Evolutionary conservation across 148 eudicot genomes (phyloP), one percentile per base, ranked within the genome.

Genomic region (Cornus kousa): DNA sequence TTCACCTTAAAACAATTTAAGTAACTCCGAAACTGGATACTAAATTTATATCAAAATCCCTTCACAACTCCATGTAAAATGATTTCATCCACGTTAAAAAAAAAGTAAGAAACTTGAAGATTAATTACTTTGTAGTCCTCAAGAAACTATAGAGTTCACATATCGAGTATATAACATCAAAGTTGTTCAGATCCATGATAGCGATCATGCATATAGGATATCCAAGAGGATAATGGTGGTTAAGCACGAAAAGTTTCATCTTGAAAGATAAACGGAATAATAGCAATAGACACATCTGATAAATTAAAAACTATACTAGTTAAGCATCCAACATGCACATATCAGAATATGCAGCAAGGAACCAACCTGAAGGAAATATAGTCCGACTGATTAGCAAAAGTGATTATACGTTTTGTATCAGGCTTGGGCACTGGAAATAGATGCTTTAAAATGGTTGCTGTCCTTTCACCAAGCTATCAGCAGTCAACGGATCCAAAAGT

Each of bases 391-490:
- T 92, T 93, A 55, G 98, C 98, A 74, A 93, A 90, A 71, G 99
- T 96, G 79, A 96, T 77, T 57, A 96, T 92, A 32, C 97, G 97
- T 66, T 92, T 94, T 20, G 99, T 87, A 81, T 96, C 99, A 78
- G 95, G 95, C 87, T 96, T 96, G 59, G 99, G 90, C 33, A 96
- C 95, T n/a, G 99, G 99, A 87, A 96, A 96, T 55, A 96, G 83
- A 91, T 96, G 88, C 90, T 93, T 96, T 77, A 96, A 79, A 75
- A 96, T 92, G 77, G 74, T 94, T 79, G 97, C 91, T 20, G 95
- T 91, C 87, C 98, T 84, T 68, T 86, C 87, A 80, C 99, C 99
- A 64, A 89, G 85, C 99, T 96, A 79, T 20, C 66, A 74, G 31
- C 48, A 59, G 65, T 80, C 57, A 79, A 67, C 65, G 62, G 32